Percentiles rank a stretch among this genome's conserved stretches.
These are phyloP conservation scores for Yarrowia deformans DNA, from an alignment of 805 yeast species.

Conservation along the genomic window DNA sequence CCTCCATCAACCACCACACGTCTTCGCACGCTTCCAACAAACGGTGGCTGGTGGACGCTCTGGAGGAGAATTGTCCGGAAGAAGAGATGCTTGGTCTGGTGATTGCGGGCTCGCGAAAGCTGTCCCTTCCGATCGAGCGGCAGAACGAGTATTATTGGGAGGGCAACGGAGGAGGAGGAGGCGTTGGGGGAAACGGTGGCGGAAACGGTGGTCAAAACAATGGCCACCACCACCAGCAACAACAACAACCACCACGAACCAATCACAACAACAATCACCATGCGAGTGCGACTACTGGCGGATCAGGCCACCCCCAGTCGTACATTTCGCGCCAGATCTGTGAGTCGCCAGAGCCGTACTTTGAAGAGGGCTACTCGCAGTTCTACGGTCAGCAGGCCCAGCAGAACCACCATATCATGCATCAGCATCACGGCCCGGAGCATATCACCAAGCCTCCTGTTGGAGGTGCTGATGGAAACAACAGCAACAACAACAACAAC, in stretches of 20 bases:
- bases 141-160: conserved; percentile 36
- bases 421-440: conserved; percentile 1
- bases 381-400: conserved; percentile 35
- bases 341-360: conserved; percentile 14
- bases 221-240: background rate
- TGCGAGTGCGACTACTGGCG: too few relatives aligned
- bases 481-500: too few relatives aligned
- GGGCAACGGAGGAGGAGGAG: conserved; percentile 5
- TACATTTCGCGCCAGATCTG: conserved; percentile 20
- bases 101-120: conserved; percentile 25
- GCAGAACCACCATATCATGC: conserved; percentile 23
- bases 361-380: conserved; percentile 23
- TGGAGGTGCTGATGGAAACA: background rate
- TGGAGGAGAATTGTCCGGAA: conserved; percentile 29
- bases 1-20: conserved; percentile 16
- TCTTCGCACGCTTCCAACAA: conserved; percentile 12
- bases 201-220: background rate
- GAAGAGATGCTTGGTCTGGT: conserved; percentile 35
- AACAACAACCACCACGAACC: background rate
- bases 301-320: background rate
- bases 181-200: background rate
- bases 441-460: background rate
- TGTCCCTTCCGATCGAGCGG: conserved; percentile 31
- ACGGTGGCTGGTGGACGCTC: conserved; percentile 29
- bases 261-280: background rate